phyloP scores from a whole-genome alignment of 2,329 filamentous ascomycete species.

The Trichoderma koningiopsis region DNA sequence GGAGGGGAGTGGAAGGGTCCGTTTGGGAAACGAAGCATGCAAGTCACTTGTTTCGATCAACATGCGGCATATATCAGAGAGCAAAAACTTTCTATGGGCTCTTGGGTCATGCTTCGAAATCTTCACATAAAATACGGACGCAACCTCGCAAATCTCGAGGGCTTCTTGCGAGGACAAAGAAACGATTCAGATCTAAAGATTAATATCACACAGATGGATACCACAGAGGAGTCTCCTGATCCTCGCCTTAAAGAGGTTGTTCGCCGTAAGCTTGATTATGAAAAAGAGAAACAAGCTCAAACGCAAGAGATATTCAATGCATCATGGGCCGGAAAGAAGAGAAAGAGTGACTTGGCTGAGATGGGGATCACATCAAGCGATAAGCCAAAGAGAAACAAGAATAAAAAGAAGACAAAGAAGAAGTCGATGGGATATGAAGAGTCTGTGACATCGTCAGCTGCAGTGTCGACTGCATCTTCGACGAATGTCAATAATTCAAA shows the following conservation, averaged over 20 bases:
- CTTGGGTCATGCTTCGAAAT: constrained; percentile 70
- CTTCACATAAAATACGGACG: constrained; percentile 66
- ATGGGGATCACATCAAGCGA: constrained; percentile 34
- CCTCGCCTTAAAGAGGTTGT: constrained; percentile 59
- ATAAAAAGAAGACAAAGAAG: constrained; percentile 25
- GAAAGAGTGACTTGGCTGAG: constrained; percentile 37
- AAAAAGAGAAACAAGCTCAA: constrained; percentile 48
- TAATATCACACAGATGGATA: constrained; percentile 57
- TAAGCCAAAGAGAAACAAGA: constrained; percentile 31
- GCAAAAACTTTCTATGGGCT: constrained; percentile 54
- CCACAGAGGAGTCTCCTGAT: constrained; percentile 47
- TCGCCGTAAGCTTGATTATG: constrained; percentile 66
- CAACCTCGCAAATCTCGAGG: constrained; percentile 65
- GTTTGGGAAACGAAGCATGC: constrained; percentile 69
- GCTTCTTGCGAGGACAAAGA: constrained; percentile 66
- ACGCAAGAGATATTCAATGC: constrained; percentile 43
- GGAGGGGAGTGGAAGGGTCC: constrained; percentile 68
- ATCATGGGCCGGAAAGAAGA: constrained; percentile 43
- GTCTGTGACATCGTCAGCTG: constrained; percentile 12
- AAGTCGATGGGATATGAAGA: constrained; percentile 2
- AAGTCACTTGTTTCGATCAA: constrained; percentile 69
- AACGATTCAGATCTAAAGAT: constrained; percentile 48
- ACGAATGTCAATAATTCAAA: constrained; percentile 34
- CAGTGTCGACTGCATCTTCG: constrained; percentile 36
- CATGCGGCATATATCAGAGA: constrained; percentile 63